phyloP scores from a whole-genome alignment of 164 flowering plant genomes.

The Litsea cubeba region DNA sequence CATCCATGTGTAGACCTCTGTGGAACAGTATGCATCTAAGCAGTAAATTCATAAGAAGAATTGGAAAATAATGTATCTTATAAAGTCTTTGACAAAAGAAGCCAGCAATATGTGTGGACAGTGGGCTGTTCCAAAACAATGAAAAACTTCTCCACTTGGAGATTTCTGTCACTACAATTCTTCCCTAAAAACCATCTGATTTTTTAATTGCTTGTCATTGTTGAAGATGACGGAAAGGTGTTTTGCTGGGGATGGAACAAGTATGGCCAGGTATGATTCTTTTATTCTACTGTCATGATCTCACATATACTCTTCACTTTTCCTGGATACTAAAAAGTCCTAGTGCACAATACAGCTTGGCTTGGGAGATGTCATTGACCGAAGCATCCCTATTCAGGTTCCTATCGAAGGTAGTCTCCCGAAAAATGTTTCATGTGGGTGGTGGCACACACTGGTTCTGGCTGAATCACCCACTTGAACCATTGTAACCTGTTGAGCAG shows the following conservation, averaged over 20 bases:
- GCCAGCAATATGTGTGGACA: too few relatives aligned
- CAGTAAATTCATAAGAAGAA: too few relatives aligned
- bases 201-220: background rate
- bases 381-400: constrained; percentile 72
- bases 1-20: too few relatives aligned
- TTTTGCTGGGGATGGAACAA: constrained; percentile 99
- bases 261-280: constrained; percentile 80
- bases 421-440: constrained; percentile 79
- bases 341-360: constrained; percentile 66
- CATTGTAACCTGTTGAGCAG: background rate
- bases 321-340: background rate
- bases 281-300: background rate
- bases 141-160: too few relatives aligned
- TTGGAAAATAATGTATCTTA: too few relatives aligned
- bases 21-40: too few relatives aligned
- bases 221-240: constrained; percentile 63
- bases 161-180: too few relatives aligned
- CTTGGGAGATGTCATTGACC: constrained; percentile 82
- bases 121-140: too few relatives aligned
- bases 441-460: constrained; percentile 95
- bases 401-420: constrained; percentile 45
- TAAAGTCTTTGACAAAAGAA: too few relatives aligned
- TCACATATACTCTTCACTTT: background rate
- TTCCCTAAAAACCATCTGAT: too few relatives aligned
- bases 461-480: constrained; percentile 55